Conservation (phyloP, 2,329 filamentous ascomycete species). For the Ophiostoma ulmi region DNA sequence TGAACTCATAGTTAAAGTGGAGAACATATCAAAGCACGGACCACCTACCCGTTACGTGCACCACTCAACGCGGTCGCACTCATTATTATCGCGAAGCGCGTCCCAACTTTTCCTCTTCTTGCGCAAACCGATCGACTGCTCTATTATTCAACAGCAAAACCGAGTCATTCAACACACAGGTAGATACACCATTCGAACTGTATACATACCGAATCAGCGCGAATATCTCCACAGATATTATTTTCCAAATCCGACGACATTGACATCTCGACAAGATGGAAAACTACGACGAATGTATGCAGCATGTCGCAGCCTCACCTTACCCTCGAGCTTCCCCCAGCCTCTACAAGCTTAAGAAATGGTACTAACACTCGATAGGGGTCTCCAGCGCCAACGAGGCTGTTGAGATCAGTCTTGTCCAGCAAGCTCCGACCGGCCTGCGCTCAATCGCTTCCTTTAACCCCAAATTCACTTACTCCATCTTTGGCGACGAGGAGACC, state of each 20-base stretch:
- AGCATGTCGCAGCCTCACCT: too few species aligned
- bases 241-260: neutral
- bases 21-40: neutral
- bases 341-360: neutral
- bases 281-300: conserved; percentile 13
- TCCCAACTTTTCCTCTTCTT: conserved; percentile 16
- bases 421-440: conserved; percentile 44
- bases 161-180: neutral
- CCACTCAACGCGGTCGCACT: conserved; percentile 23
- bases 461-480: conserved; percentile 81
- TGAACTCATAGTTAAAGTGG: neutral
- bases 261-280: conserved; percentile 8
- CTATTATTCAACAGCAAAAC: neutral
- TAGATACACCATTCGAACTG: neutral
- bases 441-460: conserved; percentile 65
- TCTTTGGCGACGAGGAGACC: conserved; percentile 88
- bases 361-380: conserved; percentile 41
- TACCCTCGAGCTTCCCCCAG: neutral
- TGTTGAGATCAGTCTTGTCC: conserved; percentile 55
- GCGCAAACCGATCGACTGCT: neutral
- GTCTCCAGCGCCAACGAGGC: conserved; percentile 57
- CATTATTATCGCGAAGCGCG: conserved; percentile 24
- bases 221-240: too few species aligned
- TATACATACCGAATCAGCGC: neutral
- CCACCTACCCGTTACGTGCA: conserved; percentile 16